These are phyloP conservation scores for Chloris gayana DNA, from an alignment of 176 grass and related monocot species.

Conservation along the genomic window DNA sequence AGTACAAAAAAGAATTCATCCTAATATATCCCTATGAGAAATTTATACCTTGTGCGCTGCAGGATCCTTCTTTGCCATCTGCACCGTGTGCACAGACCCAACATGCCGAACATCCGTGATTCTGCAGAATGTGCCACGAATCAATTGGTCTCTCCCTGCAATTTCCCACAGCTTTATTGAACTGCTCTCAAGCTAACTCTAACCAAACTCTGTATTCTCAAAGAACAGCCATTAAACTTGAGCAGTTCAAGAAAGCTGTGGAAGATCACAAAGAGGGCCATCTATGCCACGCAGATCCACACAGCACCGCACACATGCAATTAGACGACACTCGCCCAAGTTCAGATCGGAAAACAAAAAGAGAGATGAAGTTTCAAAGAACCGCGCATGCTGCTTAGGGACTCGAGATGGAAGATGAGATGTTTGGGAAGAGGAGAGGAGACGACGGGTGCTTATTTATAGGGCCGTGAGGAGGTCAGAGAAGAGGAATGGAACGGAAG, in stretches of 20 bases:
- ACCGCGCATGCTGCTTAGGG: background rate
- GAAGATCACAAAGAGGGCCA: slow-evolving; percentile 95
- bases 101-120: background rate
- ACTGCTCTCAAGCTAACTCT: slow-evolving; percentile 33
- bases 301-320: background rate
- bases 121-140: background rate
- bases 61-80: background rate
- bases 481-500: background rate
- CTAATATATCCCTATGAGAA: background rate
- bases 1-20: background rate
- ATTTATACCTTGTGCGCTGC: slow-evolving; percentile 1
- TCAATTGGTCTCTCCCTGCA: slow-evolving; percentile 61
- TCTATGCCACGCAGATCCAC: slow-evolving; percentile 33
- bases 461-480: background rate
- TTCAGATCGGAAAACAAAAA: background rate
- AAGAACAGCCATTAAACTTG: background rate
- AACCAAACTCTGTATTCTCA: background rate
- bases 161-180: slow-evolving; percentile 99
- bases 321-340: background rate
- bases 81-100: background rate
- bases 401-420: background rate
- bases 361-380: background rate
- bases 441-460: slow-evolving; percentile 5
- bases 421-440: background rate
- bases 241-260: slow-evolving; percentile 99